phyloP scores from a whole-genome alignment of 108 stramenopile species.

The Bacterosira constricta region DNA sequence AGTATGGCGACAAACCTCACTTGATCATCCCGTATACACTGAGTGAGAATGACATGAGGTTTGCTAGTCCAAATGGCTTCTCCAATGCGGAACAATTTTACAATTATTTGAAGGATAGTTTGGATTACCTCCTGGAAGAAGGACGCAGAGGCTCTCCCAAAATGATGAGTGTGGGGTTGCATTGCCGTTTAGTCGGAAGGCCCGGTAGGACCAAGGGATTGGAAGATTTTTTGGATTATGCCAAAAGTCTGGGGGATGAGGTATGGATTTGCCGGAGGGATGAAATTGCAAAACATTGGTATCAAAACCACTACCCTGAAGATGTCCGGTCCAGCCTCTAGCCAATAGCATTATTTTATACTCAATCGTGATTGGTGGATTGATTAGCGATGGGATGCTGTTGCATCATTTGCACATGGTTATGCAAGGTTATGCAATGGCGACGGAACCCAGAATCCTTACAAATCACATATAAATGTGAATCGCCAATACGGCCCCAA shows the following conservation, averaged over 20 bases:
- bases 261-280: constrained; percentile 95
- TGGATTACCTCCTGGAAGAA: constrained; percentile 83
- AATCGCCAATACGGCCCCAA: no score
- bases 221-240: constrained; percentile 90
- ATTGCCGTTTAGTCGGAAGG: constrained; percentile 87
- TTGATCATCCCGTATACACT: constrained; percentile 93
- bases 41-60: constrained; percentile 94
- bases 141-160: constrained; percentile 82
- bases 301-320: constrained; percentile 72
- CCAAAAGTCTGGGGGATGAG: constrained; percentile 81
- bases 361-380: neutral
- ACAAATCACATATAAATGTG: no score
- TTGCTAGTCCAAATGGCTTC: constrained; percentile 86
- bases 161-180: constrained; percentile 95
- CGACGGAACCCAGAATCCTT: no score
- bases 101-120: constrained; percentile 78
- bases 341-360: neutral
- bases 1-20: constrained; percentile 77
- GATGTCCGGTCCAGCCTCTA: constrained; percentile 13
- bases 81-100: constrained; percentile 80
- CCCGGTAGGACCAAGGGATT: constrained; percentile 90
- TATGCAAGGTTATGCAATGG: no score
- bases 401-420: no score
- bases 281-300: constrained; percentile 91
- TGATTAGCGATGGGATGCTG: neutral